phyloP scores from a whole-genome alignment of 1,284 basidiomycete species.

The Tylopilus sp. region DNA sequence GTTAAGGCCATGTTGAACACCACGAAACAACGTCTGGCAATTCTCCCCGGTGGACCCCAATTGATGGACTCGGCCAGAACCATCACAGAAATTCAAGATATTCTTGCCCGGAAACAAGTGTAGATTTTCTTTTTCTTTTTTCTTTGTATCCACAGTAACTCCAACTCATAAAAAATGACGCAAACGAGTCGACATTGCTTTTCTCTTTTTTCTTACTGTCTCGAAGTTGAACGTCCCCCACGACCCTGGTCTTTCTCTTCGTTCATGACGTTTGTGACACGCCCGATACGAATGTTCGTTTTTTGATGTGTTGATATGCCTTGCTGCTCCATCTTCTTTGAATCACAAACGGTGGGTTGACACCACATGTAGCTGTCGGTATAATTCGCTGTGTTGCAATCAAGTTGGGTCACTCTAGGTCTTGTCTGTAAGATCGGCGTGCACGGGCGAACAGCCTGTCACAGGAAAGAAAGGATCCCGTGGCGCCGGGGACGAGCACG shows the following conservation, averaged over 20 bases:
- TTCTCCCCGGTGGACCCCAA: conserved; percentile 66
- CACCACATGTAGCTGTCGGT: conserved; percentile 26
- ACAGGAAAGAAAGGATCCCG: too few relatives aligned
- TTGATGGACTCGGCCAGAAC: conserved; percentile 62
- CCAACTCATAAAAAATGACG: neutral
- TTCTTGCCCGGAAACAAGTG: conserved; percentile 56
- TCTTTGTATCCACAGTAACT: neutral
- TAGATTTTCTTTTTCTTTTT: conserved; percentile 6
- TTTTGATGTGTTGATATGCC: conserved; percentile 9
- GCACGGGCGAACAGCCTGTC: too few relatives aligned
- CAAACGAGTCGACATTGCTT: conserved; percentile 4
- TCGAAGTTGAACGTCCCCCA: neutral
- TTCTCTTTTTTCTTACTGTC: neutral
- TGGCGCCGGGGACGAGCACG: too few relatives aligned
- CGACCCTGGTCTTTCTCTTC: neutral
- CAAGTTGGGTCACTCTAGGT: conserved; percentile 2
- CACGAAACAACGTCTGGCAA: conserved; percentile 71
- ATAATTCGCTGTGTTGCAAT: conserved; percentile 20
- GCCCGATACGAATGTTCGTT: conserved; percentile 12
- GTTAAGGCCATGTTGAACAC: conserved; percentile 71
- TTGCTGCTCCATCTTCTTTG: conserved; percentile 13
- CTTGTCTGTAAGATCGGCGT: neutral
- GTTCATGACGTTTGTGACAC: conserved; percentile 24
- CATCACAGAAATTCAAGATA: conserved; percentile 71
- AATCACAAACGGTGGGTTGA: conserved; percentile 6